Evolutionary conservation across 306 rosid genomes (phyloP).

Genomic region (Biancaea sappan): DNA sequence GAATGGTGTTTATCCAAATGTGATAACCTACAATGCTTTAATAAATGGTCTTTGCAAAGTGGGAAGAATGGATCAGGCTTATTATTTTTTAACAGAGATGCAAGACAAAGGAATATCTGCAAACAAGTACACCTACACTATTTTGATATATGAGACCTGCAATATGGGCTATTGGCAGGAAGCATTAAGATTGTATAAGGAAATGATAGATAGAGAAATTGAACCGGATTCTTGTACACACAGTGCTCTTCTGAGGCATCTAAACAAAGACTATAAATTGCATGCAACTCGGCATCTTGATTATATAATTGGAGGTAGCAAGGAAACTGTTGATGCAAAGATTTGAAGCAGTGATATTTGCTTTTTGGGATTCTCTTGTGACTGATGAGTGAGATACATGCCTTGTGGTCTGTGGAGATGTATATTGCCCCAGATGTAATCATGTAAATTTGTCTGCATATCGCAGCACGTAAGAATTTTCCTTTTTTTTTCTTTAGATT

Average conservation of each 20-base stretch:
- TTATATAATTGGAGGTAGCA: conserved; percentile 39
- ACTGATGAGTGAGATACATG: conserved; percentile 23
- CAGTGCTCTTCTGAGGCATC: conserved; percentile 62
- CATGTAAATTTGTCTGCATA: conserved; percentile 17
- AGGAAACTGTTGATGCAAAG: conserved; percentile 43
- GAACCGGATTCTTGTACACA: conserved; percentile 78
- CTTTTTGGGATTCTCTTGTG: conserved; percentile 34
- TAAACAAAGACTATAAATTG: conserved; percentile 35
- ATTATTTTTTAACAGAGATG: conserved; percentile 57
- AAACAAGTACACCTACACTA: conserved; percentile 85
- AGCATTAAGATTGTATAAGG: conserved; percentile 67
- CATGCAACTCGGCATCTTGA: conserved; percentile 52
- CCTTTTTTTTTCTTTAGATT: not conserved
- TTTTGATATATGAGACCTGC: conserved; percentile 72
- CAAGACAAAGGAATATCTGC: conserved; percentile 65
- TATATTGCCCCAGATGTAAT: conserved; percentile 4
- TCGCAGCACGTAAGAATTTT: conserved; percentile 30
- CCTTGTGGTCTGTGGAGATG: conserved; percentile 24
- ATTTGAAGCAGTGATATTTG: conserved; percentile 31
- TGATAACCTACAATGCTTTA: conserved; percentile 79
- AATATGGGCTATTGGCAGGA: conserved; percentile 67
- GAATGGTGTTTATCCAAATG: conserved; percentile 69
- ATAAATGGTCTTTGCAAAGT: conserved; percentile 75
- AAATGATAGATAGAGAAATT: conserved; percentile 71
- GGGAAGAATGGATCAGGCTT: conserved; percentile 59